Evolutionary conservation across 805 yeast species (phyloP).

Genomic region (Middelhovenomyces tepae): DNA sequence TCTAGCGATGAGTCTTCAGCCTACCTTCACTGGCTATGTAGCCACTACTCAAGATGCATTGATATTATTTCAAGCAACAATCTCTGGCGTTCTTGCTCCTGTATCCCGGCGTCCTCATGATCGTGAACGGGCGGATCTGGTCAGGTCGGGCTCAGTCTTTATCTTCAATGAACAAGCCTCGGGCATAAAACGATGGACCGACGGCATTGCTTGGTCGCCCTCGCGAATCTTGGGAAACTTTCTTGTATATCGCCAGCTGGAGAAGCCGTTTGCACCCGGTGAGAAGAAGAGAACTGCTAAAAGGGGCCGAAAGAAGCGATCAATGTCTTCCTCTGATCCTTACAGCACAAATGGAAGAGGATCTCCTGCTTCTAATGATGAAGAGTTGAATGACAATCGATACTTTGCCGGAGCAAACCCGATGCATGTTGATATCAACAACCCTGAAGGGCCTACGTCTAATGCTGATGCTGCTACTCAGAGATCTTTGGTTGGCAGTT

Average conservation of each 20-base stretch:
- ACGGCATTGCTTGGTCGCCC: constrained; percentile 92
- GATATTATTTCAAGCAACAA: constrained; percentile 68
- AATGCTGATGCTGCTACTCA: constrained; percentile 23
- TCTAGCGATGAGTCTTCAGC: constrained; percentile 30
- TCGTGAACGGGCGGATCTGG: constrained; percentile 55
- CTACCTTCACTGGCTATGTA: constrained; percentile 69
- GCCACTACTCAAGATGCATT: constrained; percentile 79
- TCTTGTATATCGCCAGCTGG: constrained; percentile 68
- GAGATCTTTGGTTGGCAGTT: constrained; percentile 45
- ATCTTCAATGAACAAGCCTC: constrained; percentile 76
- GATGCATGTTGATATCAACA: constrained; percentile 2
- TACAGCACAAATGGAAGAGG: no score
- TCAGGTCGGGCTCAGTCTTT: constrained; percentile 71
- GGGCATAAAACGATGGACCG: constrained; percentile 92
- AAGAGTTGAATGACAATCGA: constrained; percentile 5
- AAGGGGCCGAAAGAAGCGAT: constrained; percentile 6
- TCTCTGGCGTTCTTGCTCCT: constrained; percentile 48
- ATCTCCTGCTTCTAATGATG: background rate
- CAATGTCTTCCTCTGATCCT: background rate
- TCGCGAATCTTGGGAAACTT: constrained; percentile 81
- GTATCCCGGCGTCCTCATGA: constrained; percentile 79
- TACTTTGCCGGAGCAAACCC: constrained; percentile 6
- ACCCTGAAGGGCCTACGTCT: constrained; percentile 5
- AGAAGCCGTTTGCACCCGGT: constrained; percentile 36
- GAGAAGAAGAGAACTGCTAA: constrained; percentile 31